A percentile compares a stretch with the other conserved stretches of the same genome.
These are phyloP conservation scores for Solanum ossicruentum DNA, from an alignment of 257 asterid genomes.

Conservation along the genomic window DNA sequence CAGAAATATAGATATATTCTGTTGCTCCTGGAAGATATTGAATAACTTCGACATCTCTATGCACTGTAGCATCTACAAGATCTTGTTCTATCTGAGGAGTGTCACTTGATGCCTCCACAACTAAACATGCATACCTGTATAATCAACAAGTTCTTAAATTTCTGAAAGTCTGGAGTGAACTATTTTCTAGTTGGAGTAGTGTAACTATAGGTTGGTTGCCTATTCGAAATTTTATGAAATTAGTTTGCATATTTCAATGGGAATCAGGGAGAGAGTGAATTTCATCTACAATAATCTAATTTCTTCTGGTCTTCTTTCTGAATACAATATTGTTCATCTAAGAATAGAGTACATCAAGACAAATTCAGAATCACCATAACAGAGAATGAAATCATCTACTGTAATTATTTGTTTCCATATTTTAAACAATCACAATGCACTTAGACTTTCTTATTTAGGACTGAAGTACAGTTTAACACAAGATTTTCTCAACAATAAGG, in stretches of 20 bases:
- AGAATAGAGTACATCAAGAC: not conserved
- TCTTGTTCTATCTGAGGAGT: slow-evolving; percentile 9
- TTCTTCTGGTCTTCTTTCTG: no score
- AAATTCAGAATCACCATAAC: not conserved
- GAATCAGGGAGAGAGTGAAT: no score
- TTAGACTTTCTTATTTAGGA: not conserved
- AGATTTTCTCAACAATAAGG: not conserved
- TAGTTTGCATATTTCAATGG: no score
- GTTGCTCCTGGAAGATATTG: slow-evolving; percentile 47
- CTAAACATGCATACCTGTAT: slow-evolving; percentile 74
- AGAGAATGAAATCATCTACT: not conserved
- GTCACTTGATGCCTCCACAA: slow-evolving; percentile 40
- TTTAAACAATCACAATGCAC: not conserved
- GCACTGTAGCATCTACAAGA: slow-evolving; percentile 57
- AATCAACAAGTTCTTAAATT: not conserved
- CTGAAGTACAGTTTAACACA: not conserved
- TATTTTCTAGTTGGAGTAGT: not conserved
- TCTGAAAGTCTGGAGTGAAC: not conserved
- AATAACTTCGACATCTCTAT: slow-evolving; percentile 47
- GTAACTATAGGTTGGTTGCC: no score
- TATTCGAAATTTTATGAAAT: no score
- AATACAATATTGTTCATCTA: not conserved
- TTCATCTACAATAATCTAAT: no score
- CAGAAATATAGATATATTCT: slow-evolving; percentile 80
- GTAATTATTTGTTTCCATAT: not conserved